These are phyloP conservation scores for Aspergillus ochraceoroseus DNA, from an alignment of 2,329 filamentous ascomycete species.

Conservation along the genomic window DNA sequence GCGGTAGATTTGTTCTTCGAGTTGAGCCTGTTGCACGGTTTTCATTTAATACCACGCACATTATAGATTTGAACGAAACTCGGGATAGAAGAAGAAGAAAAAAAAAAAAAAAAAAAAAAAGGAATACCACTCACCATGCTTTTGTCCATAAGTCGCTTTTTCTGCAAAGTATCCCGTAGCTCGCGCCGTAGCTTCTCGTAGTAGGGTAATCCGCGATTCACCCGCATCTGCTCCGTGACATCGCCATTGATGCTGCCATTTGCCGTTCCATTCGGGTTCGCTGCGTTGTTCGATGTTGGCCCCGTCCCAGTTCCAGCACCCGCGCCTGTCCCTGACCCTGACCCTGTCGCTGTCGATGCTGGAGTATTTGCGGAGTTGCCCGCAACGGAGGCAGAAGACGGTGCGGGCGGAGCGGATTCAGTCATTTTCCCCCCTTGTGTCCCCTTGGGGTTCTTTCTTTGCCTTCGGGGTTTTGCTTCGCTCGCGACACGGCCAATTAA, in stretches of 20 bases:
- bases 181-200: slow-evolving; percentile 68
- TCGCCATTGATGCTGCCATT: slow-evolving; percentile 19
- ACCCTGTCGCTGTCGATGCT: slow-evolving; percentile 11
- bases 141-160: slow-evolving; percentile 60
- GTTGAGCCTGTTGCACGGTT: slow-evolving; percentile 44
- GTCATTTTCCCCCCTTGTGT: slow-evolving; percentile 34
- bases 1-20: slow-evolving; percentile 77
- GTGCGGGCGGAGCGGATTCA: slow-evolving; percentile 38
- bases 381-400: slow-evolving; percentile 17
- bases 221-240: slow-evolving; percentile 27
- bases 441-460: background rate
- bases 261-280: slow-evolving; percentile 16
- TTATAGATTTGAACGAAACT: no score
- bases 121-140: slow-evolving; percentile 48
- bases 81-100: background rate
- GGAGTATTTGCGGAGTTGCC: slow-evolving; percentile 18
- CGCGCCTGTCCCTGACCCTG: background rate
- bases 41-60: no score
- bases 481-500: no score
- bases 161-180: slow-evolving; percentile 61
- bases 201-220: slow-evolving; percentile 54
- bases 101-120: background rate
- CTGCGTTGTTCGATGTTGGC: slow-evolving; percentile 19
- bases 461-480: background rate
- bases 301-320: slow-evolving; percentile 17